Conservation (phyloP, 2,329 filamentous ascomycete species). For the Venturia asperata region DNA sequence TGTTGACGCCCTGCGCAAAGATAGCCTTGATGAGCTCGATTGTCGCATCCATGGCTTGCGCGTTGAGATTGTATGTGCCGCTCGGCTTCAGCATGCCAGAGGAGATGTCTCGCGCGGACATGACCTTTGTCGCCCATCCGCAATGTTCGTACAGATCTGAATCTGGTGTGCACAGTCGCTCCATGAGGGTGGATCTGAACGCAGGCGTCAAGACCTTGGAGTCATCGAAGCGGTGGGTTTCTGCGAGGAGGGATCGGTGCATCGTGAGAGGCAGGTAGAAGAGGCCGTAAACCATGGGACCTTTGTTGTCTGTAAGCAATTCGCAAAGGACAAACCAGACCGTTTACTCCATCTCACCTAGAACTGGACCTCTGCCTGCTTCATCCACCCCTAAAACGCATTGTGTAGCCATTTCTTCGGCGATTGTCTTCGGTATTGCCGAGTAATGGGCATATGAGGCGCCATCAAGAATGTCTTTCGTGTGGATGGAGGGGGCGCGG, state of each 20-base stretch:
- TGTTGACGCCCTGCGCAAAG: conserved; percentile 68
- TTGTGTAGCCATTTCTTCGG: conserved; percentile 43
- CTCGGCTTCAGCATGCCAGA: conserved; percentile 65
- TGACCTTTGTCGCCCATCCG: conserved; percentile 75
- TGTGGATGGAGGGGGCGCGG: conserved; percentile 42
- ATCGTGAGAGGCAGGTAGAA: conserved; percentile 64
- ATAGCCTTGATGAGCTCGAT: conserved; percentile 73
- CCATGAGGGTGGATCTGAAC: conserved; percentile 68
- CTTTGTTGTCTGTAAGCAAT: conserved; percentile 28
- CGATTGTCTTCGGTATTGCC: conserved; percentile 35
- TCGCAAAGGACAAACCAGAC: conserved; percentile 19
- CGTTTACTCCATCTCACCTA: conserved; percentile 48
- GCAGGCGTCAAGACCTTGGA: conserved; percentile 80
- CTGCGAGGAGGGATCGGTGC: conserved; percentile 65
- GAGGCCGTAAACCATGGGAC: conserved; percentile 60
- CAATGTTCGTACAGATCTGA: conserved; percentile 55
- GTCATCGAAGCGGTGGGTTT: conserved; percentile 84
- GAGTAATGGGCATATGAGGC: conserved; percentile 44
- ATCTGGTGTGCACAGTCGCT: conserved; percentile 59
- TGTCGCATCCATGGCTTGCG: conserved; percentile 90
- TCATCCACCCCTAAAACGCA: conserved; percentile 88
- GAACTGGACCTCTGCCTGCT: conserved; percentile 86
- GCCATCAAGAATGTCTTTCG: conserved; percentile 34
- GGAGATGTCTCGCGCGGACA: conserved; percentile 78
- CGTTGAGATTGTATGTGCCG: conserved; percentile 79